These are phyloP conservation scores for Nasturtium officinale DNA, from an alignment of 345 rosid species.

Conservation along the genomic window DNA sequence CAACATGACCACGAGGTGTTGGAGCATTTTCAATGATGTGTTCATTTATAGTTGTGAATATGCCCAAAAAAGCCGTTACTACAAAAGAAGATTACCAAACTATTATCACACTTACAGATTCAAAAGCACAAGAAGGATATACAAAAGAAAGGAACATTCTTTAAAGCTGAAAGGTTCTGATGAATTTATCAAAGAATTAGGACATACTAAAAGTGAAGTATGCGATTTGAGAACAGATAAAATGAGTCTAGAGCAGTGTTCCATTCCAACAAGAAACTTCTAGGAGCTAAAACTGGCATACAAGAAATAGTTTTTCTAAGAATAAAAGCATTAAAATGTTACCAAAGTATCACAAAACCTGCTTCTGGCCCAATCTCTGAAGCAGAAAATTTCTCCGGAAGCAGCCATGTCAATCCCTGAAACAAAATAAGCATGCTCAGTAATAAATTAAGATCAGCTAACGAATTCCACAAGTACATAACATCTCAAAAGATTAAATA, in stretches of 20 bases:
- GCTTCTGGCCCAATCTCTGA: slow-evolving; percentile 99
- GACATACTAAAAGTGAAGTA: neutral
- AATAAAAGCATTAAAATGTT: slow-evolving; percentile 64
- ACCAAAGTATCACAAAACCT: slow-evolving; percentile 96
- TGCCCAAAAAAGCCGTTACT: slow-evolving; percentile 85
- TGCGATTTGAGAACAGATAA: neutral
- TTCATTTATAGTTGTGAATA: slow-evolving; percentile 80
- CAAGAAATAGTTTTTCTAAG: slow-evolving; percentile 22
- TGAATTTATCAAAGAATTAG: neutral
- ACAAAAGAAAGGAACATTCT: slow-evolving; percentile 6
- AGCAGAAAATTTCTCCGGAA: slow-evolving; percentile 82
- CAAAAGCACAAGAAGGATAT: neutral
- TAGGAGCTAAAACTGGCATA: slow-evolving; percentile 1
- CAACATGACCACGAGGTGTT: slow-evolving; percentile 39
- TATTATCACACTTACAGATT: slow-evolving; percentile 22
- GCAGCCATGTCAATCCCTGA: slow-evolving; percentile 98
- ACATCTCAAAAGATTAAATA: neutral
- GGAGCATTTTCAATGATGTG: slow-evolving; percentile 80
- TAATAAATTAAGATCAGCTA: neutral
- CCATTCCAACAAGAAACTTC: neutral
- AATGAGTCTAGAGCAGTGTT: neutral
- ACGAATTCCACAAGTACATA: neutral
- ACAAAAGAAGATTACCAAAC: slow-evolving; percentile 46
- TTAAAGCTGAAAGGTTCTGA: neutral
- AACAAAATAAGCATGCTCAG: slow-evolving; percentile 19